Base-by-base conservation (phyloP, 345 rosid species). In the Salix purpurea region DNA sequence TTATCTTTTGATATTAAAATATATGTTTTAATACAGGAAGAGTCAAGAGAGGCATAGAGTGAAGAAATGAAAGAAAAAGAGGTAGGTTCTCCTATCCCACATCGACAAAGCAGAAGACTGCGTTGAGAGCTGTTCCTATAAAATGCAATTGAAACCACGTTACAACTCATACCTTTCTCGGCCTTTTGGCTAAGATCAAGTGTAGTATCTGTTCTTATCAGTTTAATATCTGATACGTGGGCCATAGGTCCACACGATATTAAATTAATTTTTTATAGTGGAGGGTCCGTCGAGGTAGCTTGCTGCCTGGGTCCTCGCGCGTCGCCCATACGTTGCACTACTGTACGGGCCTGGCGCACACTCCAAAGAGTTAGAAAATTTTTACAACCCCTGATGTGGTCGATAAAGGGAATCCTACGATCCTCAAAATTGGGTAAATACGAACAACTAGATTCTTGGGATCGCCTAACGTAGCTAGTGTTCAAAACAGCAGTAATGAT, bases 121-220 rank as follows among this genome's bases (percentile, higher is more conserved):
- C 13, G 50, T 3, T 11, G 16, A 44, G 50, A 13, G 16, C 50
- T 44, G 16, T 4, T 4, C 50, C 16, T 44, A 44, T 44, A 44
- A 44, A 44, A 2, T 0, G 5, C 0, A 44, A 44, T 13, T 11
- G 16, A 44, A 44, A 10, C 16, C 0, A 0, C 1, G 0, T 26
- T 11, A 4, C 2, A 14, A 42, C 0, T 0, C 87, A 85, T 87
- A 86, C 87, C 88, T 85, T 88, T 86, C 88, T 88, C 89, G 88
- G 91, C 89, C 89, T 87, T 86, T 87, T 85, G 87, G 89, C 87
- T 88, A 86, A 86, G 89, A 88, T 87, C 74, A 34, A 66, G 73
- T 30, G 76, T 65, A 75, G 83, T 74, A 64, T 71, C 73, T 79
- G 79, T 77, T 77, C 69, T 70, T 79, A 70, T 74, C 69, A 50